Percentiles rank a stretch among this genome's conserved stretches.
Conservation (phyloP, 2,329 filamentous ascomycete species). For the Xylariaceae sp. region DNA sequence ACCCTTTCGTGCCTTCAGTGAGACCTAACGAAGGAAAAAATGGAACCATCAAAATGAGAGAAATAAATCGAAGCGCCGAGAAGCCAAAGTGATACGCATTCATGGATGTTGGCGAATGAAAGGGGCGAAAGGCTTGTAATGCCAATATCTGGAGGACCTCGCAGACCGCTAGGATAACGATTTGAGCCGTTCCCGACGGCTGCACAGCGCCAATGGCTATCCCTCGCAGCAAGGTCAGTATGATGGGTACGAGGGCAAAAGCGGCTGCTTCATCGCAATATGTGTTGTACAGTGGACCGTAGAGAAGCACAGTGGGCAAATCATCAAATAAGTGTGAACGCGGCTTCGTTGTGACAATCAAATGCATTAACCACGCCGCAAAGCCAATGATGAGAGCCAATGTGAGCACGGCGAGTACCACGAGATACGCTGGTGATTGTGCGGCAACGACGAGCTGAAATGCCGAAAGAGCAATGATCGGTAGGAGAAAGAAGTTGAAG, state of each 20-base stretch:
- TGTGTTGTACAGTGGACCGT: conserved; percentile 94
- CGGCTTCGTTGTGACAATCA: conserved; percentile 77
- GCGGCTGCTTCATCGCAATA: conserved; percentile 90
- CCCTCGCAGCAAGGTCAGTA: conserved; percentile 80
- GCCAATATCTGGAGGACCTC: conserved; percentile 88
- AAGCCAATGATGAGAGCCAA: conserved; percentile 70
- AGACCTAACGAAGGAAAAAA: conserved; percentile 83
- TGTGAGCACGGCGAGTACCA: conserved; percentile 71
- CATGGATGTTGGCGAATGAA: conserved; percentile 90
- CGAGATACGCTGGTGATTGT: conserved; percentile 64
- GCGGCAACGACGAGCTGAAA: conserved; percentile 82
- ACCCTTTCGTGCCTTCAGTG: conserved; percentile 75
- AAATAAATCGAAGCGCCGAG: conserved; percentile 69
- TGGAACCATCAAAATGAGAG: conserved; percentile 70
- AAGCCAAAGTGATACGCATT: conserved; percentile 92
- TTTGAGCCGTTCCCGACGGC: conserved; percentile 85
- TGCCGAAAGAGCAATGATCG: conserved; percentile 79
- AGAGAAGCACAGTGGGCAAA: conserved; percentile 80
- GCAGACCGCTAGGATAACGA: conserved; percentile 88
- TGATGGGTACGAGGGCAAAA: conserved; percentile 81
- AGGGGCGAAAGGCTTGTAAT: conserved; percentile 84
- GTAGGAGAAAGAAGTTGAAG: conserved; percentile 89
- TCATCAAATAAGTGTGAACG: conserved; percentile 90
- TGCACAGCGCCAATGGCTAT: conserved; percentile 91
- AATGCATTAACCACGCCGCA: conserved; percentile 71